Base-by-base conservation (phyloP, 192 early-diverging fungal genomes). In the Nowakowskiella sp. region DNA sequence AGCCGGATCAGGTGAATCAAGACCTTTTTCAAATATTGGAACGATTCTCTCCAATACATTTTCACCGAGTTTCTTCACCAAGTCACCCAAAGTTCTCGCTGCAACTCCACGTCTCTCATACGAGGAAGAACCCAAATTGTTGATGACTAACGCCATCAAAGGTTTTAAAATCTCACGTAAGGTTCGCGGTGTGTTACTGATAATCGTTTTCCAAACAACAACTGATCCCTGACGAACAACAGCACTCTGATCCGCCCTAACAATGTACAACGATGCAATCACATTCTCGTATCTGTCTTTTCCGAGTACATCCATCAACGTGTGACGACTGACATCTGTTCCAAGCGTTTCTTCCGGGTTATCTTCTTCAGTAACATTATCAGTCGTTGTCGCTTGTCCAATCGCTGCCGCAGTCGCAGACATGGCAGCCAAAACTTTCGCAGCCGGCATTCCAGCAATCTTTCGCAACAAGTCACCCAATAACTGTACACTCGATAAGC, bases 1-100 rank as follows among this genome's bases (percentile, higher is more conserved):
- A 51, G 80, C 79, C 6, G 74, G 68, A 28, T 84, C 76, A 6
- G 68, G 55, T 33, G 78, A 74, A 13, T 81, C 78, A 36, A 99
- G 71, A 13, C 90, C 87, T 19, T 74, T 69, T 59, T 90, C 79
- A n/a, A 99, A 75, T 54, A 96, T 89, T 1, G 96, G 94, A 34
- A 99, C 71, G 6, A 97, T 84, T 47, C 89, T 83, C 9, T 81
- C 68, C 57, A 97, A 71, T 32, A 97, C 80, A 47, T 77, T 62
- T 56, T 97, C 96, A 46, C 96, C 96, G 49, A 99, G 73, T 65
- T 95, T 94, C 42, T 88, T 77, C 9, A 97, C 93, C 33, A 99
- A 71, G 51, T 99, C 96, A 27, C 87, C 90, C 27, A 99, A 69
- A 6, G 93, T 94, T 47, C 93, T 78, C 0, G 87, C 92, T 31